Base-by-base conservation (phyloP, 306 rosid species). In the Cucumis hystrix region DNA sequence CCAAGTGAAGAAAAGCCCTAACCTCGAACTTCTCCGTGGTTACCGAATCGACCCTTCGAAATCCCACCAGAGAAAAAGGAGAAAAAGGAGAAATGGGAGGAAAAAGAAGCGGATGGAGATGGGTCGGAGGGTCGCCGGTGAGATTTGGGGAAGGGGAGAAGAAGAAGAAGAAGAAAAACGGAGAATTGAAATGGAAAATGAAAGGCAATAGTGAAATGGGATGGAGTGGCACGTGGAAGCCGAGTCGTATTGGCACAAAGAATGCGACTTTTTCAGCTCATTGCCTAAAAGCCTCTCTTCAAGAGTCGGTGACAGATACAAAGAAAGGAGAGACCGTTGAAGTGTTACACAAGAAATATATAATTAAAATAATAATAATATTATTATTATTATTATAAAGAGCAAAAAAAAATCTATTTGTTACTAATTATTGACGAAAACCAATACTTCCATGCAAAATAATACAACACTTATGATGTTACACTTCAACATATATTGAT, bases 271-370 rank as follows among this genome's bases (percentile, higher is more conserved):
- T 16, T 73, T 73, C 77, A 73, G 77, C 77, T 73, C 47, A 5
- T 10, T 8, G 45, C 61, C 40, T 49, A 20, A 20, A 20, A 41
- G 11, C 55, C 52, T 18, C 25, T 17, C 8, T 9, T 9, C 0
- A 47, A 23, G 14, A 71, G 76, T 72, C 77, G 61, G 62, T 52
- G 62, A 18, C 41, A 25, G 0, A 68, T 20, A 68, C 30, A 6
- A 10, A 68, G 16, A 15, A 68, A 69, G n/a, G 20, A 21, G 75
- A 69, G 75, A 69, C 75, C 75, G 39, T 69, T 69, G 75, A 69
- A 69, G 39, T 25, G 56, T 45, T 69, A 6, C 0, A 33, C 68
- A 63, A 61, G n/a, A 60, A 55, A 51, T 14, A 47, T 47, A 41
- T 8, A 41, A 41, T 41, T 41, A 6, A 40, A 41, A 7, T 8